Base-by-base conservation (phyloP, 345 rosid genomes). In the Aegle marmelos region DNA sequence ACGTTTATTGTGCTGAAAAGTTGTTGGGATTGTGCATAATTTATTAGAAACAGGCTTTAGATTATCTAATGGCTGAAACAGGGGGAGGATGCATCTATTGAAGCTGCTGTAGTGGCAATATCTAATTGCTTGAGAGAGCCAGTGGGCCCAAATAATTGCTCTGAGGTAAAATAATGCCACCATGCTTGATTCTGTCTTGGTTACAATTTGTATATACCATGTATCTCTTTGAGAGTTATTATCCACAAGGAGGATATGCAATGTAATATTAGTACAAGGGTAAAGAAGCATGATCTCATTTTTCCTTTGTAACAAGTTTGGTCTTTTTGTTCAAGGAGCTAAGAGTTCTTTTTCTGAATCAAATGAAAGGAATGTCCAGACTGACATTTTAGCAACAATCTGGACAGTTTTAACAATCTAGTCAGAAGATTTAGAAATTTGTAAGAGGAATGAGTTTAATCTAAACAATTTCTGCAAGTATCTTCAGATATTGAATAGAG, bases 1-100 rank as follows among this genome's bases (percentile, higher is more conserved):
- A 63, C 34, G 8, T 56, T 28, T 19, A 58, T 36, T 34, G 57
- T 31, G 33, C 71, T 50, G 5, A 48, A 58, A 57, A 21, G 37
- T 11, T 41, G 53, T 59, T 72, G 70, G 50, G 25, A n/a, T 19
- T 21, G 22, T 21, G 16, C 34, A 4, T 24, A 57, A 48, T 30
- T 67, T 31, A 61, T 64, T 62, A 11, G 30, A 28, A 33, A 76
- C 57, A 63, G 4, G 68, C 53, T 82, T 60, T 64, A 28, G 14
- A 16, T 53, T 62, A 61, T 72, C 58, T 81, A 34, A 64, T 76
- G 75, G 70, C 67, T 68, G 70, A 78, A 82, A 67, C 87, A 95
- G 98, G 96, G 99, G 34, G 98, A 95, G 84, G 97, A 95, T 85
- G 91, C 88, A 31, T 92, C 99, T 30, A 85, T 90, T 73, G 99